A percentile compares a stretch with the other conserved stretches of the same genome.
phyloP scores from a whole-genome alignment of 2,329 filamentous ascomycete species.

The Cladorrhinum sp. region DNA sequence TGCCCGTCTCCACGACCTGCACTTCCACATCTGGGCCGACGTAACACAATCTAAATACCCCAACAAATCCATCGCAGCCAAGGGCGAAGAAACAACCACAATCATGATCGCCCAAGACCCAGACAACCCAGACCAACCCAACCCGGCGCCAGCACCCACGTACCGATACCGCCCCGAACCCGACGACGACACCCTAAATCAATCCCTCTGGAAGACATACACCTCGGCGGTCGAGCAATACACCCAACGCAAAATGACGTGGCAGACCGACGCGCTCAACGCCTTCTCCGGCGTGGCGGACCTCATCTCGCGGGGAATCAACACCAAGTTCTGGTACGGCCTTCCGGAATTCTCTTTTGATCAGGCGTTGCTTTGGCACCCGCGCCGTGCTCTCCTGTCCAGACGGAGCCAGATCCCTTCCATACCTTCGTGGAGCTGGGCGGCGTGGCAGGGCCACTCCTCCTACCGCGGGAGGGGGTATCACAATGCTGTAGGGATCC shows the following conservation, averaged over 20 bases:
- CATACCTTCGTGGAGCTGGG: conserved; percentile 15
- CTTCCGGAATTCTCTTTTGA: conserved; percentile 17
- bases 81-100: not conserved
- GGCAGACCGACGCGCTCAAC: conserved; percentile 13
- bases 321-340: conserved; percentile 16
- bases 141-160: conserved; percentile 8
- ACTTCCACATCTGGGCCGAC: conserved; percentile 10
- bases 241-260: conserved; percentile 15
- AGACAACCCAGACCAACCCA: not conserved
- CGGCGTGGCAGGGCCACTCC: conserved; percentile 16
- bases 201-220: conserved; percentile 16
- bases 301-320: conserved; percentile 10
- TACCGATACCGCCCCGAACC: conserved; percentile 7
- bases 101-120: not conserved
- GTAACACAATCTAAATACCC: conserved; percentile 9
- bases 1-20: not conserved
- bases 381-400: conserved; percentile 2
- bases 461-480: conserved; percentile 16
- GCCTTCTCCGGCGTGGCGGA: conserved; percentile 13
- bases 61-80: conserved; percentile 12
- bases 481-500: conserved; percentile 4
- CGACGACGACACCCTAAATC: not conserved
- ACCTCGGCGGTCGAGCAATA: conserved; percentile 13
- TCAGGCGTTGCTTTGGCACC: conserved; percentile 15
- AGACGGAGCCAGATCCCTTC: conserved; percentile 2